These are phyloP conservation scores for Dichotomopilus funicola DNA, from an alignment of 2,329 filamentous ascomycete genomes.

Conservation along the genomic window DNA sequence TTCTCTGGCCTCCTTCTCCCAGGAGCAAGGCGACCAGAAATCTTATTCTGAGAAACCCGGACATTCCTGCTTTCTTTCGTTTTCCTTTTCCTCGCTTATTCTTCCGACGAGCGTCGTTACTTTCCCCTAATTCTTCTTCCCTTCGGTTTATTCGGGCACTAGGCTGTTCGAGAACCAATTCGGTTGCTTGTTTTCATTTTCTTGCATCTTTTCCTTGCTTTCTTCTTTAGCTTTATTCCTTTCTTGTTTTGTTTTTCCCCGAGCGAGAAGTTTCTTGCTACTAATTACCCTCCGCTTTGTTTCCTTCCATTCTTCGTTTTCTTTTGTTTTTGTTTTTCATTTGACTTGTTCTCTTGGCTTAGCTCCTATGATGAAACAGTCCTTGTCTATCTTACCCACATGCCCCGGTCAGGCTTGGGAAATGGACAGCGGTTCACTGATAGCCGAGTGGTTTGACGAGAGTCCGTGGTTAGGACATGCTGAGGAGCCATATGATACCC, in stretches of 20 bases:
- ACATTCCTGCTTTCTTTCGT: too few relatives aligned
- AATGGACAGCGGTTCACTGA: background rate
- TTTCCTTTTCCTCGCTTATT: too few relatives aligned
- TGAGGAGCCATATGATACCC: background rate
- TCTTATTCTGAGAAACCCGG: too few relatives aligned
- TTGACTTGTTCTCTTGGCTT: background rate
- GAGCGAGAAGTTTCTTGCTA: too few relatives aligned
- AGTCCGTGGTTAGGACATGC: background rate
- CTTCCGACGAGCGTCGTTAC: too few relatives aligned
- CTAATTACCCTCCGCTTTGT: background rate
- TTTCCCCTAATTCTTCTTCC: background rate
- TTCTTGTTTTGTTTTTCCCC: background rate
- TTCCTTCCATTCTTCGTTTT: background rate
- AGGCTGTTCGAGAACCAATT: too few relatives aligned
- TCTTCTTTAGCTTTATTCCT: background rate
- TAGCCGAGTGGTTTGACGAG: background rate
- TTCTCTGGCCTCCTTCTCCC: too few relatives aligned
- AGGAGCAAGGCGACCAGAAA: too few relatives aligned
- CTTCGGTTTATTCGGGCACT: background rate
- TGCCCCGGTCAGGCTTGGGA: background rate
- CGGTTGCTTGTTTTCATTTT: too few relatives aligned
- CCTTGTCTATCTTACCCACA: background rate
- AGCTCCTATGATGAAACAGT: conserved; percentile 3
- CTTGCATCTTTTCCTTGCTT: background rate
- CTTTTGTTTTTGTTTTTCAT: background rate